Percentiles rank a stretch among this genome's conserved stretches.
phyloP scores from a whole-genome alignment of 257 asterid species.

The Capsicum rhomboideum region DNA sequence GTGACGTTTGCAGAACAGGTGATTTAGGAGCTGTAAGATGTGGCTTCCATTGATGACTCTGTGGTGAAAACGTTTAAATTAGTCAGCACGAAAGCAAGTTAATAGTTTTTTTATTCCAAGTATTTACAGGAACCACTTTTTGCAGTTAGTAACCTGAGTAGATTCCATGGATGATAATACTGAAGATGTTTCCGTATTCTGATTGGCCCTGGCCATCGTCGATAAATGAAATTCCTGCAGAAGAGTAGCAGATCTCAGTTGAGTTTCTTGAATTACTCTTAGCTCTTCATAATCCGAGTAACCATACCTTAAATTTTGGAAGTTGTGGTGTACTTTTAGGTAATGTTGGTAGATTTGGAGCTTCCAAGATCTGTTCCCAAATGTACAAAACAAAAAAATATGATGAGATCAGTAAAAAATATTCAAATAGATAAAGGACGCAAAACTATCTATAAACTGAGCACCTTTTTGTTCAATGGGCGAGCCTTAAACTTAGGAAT shows the following conservation, averaged over 20 bases:
- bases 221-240: slow-evolving; percentile 86
- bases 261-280: neutral
- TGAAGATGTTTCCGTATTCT: slow-evolving; percentile 59
- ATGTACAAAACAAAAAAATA: neutral
- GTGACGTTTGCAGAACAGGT: slow-evolving; percentile 71
- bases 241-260: neutral
- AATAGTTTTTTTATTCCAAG: neutral
- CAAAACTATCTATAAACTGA: neutral
- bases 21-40: slow-evolving; percentile 81
- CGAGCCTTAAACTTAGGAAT: slow-evolving; percentile 91
- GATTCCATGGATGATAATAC: slow-evolving; percentile 61
- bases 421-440: neutral
- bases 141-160: slow-evolving; percentile 25
- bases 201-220: slow-evolving; percentile 82
- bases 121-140: neutral
- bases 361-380: slow-evolving; percentile 54
- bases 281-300: neutral
- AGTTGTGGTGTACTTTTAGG: slow-evolving; percentile 71
- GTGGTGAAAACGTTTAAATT: slow-evolving; percentile 4
- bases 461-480: slow-evolving; percentile 78
- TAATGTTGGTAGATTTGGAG: slow-evolving; percentile 48
- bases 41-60: slow-evolving; percentile 66
- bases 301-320: slow-evolving; percentile 75
- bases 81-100: neutral
- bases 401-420: neutral